Evolutionary conservation across 2,329 filamentous ascomycete genomes (phyloP), one percentile per base, ranked within the genome.

Genomic region (Delphinella strobiligena): DNA sequence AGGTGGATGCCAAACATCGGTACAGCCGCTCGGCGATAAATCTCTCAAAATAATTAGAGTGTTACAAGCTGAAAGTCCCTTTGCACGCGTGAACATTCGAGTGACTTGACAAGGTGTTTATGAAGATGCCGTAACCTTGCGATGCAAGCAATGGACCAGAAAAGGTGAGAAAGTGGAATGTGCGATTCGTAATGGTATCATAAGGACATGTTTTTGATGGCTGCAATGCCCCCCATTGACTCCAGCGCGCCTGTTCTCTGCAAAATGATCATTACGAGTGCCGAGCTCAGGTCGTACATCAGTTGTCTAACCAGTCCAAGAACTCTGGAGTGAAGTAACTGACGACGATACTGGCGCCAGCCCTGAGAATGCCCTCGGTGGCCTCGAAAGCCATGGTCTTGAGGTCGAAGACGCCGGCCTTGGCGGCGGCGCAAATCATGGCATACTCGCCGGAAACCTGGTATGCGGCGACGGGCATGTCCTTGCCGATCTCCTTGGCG

Each of bases 391-490:
- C 91, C 84, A 95, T 95, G 3, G 80, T 69, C 67, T 89, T 91
- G 55, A 96, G 67, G 58, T 95, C 89, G 56, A 96, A 98, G 3
- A 98, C 91, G 4, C 91, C 91, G 1, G 91, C 89, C 61, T 94
- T 93, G 36, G 91, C 91, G 15, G 75, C 91, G 0, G 91, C 91
- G 55, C 95, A 86, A 38, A 98, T 91, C 91, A 96, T 96, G 48
- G 91, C 88, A 57, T 81, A 98, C 66, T 98, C 91, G 50, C 91
- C 91, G 53, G 83, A 91, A 43, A 98, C 91, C 61, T 98, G 91
- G 61, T 98, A 98, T 16, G 91, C 89, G 1, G 91, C 89, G 27
- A 98, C 74, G 2, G 91, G 91, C 61, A 96, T 72, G 60, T 96
- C 87, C 57, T 80, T 82, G 43, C 85, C 89, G 39, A 96, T 74